Percentiles rank a stretch among this genome's conserved stretches.
Evolutionary conservation across 495 filamentous ascomycete genomes (phyloP).

Genomic region (Beverwykella pulmonaria): DNA sequence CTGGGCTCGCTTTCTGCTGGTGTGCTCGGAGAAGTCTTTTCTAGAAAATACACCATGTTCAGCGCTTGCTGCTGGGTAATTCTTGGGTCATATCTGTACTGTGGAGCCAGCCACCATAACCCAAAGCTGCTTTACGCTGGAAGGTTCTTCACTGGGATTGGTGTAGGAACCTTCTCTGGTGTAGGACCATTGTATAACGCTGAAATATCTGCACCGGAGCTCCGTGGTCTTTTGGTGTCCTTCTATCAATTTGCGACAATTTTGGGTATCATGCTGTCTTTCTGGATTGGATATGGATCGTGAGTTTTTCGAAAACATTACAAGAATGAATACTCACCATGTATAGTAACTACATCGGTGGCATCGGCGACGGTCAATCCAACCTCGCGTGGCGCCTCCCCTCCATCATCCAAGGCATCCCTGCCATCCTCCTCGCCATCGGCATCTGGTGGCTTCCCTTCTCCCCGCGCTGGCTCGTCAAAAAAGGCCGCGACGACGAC

Average conservation of each 20-base stretch:
- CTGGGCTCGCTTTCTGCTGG: background rate
- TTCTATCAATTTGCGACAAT: conserved; percentile 15
- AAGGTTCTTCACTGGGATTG: conserved; percentile 5
- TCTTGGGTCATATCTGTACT: background rate
- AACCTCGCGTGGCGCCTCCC: conserved; percentile 40
- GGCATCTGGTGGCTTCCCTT: conserved; percentile 39
- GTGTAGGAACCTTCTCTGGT: background rate
- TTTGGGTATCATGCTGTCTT: conserved; percentile 12
- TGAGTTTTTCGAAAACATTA: background rate
- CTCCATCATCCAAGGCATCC: conserved; percentile 38
- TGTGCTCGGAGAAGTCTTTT: background rate
- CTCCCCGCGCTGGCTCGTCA: conserved; percentile 38
- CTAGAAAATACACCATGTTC: background rate
- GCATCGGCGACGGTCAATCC: conserved; percentile 1
- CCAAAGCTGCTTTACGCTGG: background rate
- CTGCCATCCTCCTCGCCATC: conserved; percentile 35
- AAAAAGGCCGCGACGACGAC: conserved; percentile 38
- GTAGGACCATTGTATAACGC: conserved; percentile 21
- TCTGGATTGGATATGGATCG: conserved; percentile 29
- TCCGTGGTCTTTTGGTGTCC: conserved; percentile 14
- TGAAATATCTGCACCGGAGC: conserved; percentile 14
- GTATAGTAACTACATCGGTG: conserved; percentile 14
- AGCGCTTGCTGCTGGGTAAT: conserved; percentile 1
- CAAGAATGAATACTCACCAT: background rate
- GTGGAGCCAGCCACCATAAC: background rate